phyloP scores from a whole-genome alignment of 257 asterid genomes.

The Knoxia roxburghii region DNA sequence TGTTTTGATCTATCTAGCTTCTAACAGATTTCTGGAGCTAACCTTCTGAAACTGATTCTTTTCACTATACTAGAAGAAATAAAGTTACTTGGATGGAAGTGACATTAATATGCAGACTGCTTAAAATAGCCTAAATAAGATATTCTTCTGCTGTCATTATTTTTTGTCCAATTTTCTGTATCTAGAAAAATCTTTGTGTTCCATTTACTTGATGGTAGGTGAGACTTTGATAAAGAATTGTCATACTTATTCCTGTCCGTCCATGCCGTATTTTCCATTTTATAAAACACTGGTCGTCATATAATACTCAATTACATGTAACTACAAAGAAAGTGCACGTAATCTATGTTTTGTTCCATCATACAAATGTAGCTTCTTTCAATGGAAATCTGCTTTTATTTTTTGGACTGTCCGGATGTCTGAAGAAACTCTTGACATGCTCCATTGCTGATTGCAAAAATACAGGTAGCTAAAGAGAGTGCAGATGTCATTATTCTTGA shows the following conservation, averaged over 20 bases:
- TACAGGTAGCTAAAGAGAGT: conserved; percentile 97
- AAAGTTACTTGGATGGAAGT: background rate
- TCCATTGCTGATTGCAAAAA: conserved; percentile 3
- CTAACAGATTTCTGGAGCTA: background rate
- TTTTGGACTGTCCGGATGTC: background rate
- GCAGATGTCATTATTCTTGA: conserved; percentile 94
- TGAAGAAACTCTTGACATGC: background rate
- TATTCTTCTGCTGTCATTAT: background rate
- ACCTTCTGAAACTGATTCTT: background rate
- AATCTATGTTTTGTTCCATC: background rate
- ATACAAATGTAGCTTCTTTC: background rate
- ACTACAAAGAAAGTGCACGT: background rate
- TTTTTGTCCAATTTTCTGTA: background rate
- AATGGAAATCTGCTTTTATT: too few relatives aligned
- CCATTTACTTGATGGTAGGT: background rate
- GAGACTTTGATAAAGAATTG: background rate
- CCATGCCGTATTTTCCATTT: background rate
- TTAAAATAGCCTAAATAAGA: background rate
- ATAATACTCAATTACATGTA: background rate
- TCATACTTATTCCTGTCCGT: too few relatives aligned
- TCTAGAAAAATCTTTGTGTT: background rate
- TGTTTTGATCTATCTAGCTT: background rate
- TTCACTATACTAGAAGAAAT: background rate
- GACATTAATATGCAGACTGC: background rate
- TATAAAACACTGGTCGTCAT: too few relatives aligned